A percentile compares a stretch with the other conserved stretches of the same genome.
Evolutionary conservation across 2,329 filamentous ascomycete genomes (phyloP).

Genomic region (Corinectria fuckeliana): DNA sequence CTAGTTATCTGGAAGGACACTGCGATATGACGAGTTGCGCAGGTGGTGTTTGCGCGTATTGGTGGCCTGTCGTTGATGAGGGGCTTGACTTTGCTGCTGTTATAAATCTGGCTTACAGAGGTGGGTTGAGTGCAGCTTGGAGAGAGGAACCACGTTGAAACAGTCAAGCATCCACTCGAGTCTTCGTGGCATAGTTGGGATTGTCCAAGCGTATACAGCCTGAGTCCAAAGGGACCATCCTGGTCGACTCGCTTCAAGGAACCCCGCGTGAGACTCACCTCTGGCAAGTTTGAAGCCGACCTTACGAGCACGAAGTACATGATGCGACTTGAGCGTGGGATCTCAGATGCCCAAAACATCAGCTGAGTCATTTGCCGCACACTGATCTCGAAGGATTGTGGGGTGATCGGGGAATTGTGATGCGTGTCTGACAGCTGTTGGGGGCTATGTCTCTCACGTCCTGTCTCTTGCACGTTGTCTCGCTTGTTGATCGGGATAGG

Average conservation of each 20-base stretch:
- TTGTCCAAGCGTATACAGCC: no score
- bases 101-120: neutral
- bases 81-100: neutral
- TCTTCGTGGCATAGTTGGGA: no score
- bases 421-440: neutral
- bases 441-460: no score
- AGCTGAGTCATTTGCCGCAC: neutral
- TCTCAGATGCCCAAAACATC: neutral
- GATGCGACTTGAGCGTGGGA: neutral
- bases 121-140: no score
- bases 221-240: no score
- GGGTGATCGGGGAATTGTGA: neutral
- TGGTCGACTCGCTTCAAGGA: no score
- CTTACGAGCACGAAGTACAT: no score
- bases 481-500: no score
- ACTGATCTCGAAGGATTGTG: neutral
- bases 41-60: neutral
- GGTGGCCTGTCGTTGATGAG: neutral
- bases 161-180: no score
- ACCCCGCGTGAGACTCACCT: neutral
- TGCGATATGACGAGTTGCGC: no score
- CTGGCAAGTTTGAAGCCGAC: neutral
- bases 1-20: no score
- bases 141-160: no score
- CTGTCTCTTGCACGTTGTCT: neutral